Percentiles rank a stretch among this genome's conserved stretches.
These are phyloP conservation scores for Porcisia deanei DNA, from an alignment of 208 protist species.

Conservation along the genomic window DNA sequence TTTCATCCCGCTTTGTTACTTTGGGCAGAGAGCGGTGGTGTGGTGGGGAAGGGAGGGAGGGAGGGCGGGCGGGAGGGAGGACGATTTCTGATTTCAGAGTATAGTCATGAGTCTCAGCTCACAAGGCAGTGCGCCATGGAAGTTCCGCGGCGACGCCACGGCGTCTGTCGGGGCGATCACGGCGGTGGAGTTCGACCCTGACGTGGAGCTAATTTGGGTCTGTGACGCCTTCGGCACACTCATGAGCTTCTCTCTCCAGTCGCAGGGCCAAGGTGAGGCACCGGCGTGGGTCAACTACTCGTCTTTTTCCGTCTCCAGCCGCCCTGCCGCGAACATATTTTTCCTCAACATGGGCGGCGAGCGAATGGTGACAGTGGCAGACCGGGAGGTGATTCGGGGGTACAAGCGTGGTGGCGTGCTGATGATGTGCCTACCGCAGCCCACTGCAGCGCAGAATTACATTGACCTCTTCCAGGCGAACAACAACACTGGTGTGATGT, in stretches of 20 bases:
- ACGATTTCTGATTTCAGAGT: not conserved
- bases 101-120: conserved; percentile 25
- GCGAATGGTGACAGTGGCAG: conserved; percentile 75
- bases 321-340: conserved; percentile 61
- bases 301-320: conserved; percentile 72
- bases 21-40: not conserved
- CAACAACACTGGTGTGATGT: conserved; percentile 65
- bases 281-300: conserved; percentile 79
- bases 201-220: conserved; percentile 87
- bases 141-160: conserved; percentile 62
- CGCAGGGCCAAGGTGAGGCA: conserved; percentile 55
- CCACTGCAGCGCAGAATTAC: conserved; percentile 67
- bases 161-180: conserved; percentile 72
- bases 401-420: conserved; percentile 82
- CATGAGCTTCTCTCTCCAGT: conserved; percentile 74
- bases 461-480: conserved; percentile 83
- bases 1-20: not conserved
- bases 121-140: conserved; percentile 57
- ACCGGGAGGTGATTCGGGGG: conserved; percentile 74
- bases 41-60: too few species aligned
- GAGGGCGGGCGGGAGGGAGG: too few species aligned
- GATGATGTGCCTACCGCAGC: conserved; percentile 61
- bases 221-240: conserved; percentile 82
- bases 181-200: conserved; percentile 86
- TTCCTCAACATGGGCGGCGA: conserved; percentile 66